These are phyloP conservation scores for Aspergillus panamensis DNA, from an alignment of 495 filamentous ascomycete genomes.

Conservation along the genomic window DNA sequence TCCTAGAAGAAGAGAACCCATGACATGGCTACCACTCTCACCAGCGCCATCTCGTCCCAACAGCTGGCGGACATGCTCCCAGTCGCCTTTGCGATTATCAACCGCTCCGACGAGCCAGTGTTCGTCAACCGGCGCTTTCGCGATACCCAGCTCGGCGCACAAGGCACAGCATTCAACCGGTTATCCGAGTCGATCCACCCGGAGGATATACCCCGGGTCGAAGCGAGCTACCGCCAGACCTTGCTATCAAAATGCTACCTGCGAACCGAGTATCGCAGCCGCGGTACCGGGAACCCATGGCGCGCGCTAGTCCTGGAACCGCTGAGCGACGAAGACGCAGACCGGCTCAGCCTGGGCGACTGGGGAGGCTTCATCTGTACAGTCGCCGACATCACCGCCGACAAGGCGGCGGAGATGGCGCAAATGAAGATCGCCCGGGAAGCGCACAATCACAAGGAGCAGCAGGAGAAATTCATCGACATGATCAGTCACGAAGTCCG, in stretches of 20 bases:
- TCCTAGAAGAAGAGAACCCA: too few relatives aligned
- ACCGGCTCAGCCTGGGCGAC: not conserved
- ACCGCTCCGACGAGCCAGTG: conserved; percentile 19
- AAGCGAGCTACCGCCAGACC: conserved; percentile 10
- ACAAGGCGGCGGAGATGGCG: conserved; percentile 44
- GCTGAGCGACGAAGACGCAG: conserved; percentile 9
- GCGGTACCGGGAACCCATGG: conserved; percentile 18
- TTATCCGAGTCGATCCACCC: conserved; percentile 22
- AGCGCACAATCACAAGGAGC: conserved; percentile 61
- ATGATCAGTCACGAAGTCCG: conserved; percentile 87
- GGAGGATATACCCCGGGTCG: conserved; percentile 23
- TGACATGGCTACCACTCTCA: not conserved
- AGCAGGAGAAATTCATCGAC: conserved; percentile 83
- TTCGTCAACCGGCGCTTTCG: conserved; percentile 25
- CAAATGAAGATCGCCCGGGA: conserved; percentile 61
- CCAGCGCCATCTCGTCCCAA: conserved; percentile 18
- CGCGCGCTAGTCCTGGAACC: conserved; percentile 20
- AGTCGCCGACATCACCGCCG: conserved; percentile 40
- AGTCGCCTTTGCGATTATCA: conserved; percentile 26
- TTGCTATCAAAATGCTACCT: conserved; percentile 2
- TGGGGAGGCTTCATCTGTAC: conserved; percentile 25
- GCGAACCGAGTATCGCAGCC: conserved; percentile 25
- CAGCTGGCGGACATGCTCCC: conserved; percentile 31
- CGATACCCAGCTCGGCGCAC: not conserved
- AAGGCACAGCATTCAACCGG: conserved; percentile 14